Evolutionary conservation across 495 filamentous ascomycete genomes (phyloP).

Genomic region (Physcia stellaris): DNA sequence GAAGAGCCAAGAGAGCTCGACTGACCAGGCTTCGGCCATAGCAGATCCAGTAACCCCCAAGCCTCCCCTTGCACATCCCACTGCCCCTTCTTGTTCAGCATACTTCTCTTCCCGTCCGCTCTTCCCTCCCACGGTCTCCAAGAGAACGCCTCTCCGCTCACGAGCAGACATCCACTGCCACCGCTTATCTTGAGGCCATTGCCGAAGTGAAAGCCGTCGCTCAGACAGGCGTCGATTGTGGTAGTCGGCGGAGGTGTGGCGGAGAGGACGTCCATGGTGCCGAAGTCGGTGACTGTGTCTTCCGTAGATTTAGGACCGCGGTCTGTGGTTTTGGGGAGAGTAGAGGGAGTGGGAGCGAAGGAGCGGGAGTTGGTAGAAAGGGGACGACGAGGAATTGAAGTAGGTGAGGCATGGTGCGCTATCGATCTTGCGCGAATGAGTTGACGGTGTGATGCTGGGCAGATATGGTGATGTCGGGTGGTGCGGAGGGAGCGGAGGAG

Average conservation of each 20-base stretch:
- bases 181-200: constrained; percentile 54
- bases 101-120: constrained; percentile 20
- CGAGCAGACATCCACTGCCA: constrained; percentile 57
- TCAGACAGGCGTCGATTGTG: constrained; percentile 61
- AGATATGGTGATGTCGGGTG: background rate
- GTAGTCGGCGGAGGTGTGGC: constrained; percentile 64
- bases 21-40: constrained; percentile 88
- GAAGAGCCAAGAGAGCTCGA: constrained; percentile 13
- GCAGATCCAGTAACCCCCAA: constrained; percentile 62
- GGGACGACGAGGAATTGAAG: background rate
- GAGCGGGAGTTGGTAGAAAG: background rate
- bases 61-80: constrained; percentile 59
- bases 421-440: background rate
- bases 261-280: constrained; percentile 62
- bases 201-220: constrained; percentile 69
- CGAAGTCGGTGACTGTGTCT: constrained; percentile 63
- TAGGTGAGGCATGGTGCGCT: background rate
- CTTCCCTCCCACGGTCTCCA: constrained; percentile 66
- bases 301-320: constrained; percentile 46
- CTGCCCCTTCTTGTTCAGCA: constrained; percentile 65
- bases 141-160: constrained; percentile 72
- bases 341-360: constrained; percentile 1
- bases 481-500: background rate
- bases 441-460: background rate
- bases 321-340: constrained; percentile 26